Conservation (phyloP, 345 rosid genomes). For the Zanthoxylum bungeanum region DNA sequence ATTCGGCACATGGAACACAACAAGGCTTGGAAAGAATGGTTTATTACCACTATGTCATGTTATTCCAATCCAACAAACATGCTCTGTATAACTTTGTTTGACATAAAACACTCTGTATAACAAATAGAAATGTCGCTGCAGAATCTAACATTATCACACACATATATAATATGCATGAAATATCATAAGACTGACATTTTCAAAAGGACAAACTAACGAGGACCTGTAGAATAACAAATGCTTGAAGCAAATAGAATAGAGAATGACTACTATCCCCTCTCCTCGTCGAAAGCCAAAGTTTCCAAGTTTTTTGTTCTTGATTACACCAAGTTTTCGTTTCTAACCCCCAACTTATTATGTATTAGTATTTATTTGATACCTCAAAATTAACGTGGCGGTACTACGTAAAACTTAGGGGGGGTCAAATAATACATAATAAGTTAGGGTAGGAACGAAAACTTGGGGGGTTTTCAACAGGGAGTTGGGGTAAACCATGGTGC, state of each 20-base stretch:
- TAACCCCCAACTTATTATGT: background rate
- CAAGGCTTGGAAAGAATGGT: background rate
- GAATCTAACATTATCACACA: background rate
- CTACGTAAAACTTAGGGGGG: background rate
- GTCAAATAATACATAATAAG: background rate
- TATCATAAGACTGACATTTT: background rate
- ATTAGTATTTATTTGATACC: background rate
- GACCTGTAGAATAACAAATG: conserved; percentile 1
- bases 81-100: background rate
- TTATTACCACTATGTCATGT: background rate
- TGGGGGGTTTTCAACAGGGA: background rate
- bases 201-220: background rate
- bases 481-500: background rate
- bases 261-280: background rate
- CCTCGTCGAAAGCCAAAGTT: background rate
- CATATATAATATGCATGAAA: background rate
- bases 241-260: background rate
- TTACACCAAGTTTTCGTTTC: background rate
- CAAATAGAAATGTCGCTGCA: background rate
- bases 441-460: background rate
- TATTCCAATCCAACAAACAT: background rate
- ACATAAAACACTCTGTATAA: background rate
- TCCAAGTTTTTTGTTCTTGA: background rate
- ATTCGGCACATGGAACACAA: background rate
- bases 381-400: background rate